Conservation (phyloP, 805 yeast genomes). For the Sugiyamaella boreocaroliniensis region DNA sequence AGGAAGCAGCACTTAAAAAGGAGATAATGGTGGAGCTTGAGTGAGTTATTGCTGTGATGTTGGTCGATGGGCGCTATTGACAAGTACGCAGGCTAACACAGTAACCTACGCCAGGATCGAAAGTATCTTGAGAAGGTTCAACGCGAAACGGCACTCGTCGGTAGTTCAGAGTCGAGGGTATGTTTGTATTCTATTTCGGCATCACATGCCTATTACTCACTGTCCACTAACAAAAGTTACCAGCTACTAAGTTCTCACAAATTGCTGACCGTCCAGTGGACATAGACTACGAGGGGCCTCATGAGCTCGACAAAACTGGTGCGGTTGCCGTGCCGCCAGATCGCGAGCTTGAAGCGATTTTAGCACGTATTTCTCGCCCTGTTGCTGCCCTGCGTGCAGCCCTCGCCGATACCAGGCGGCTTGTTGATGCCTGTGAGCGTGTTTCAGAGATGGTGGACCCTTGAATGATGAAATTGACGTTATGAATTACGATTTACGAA, state of each 20-base stretch:
- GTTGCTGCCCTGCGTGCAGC: not conserved
- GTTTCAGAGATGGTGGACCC: not conserved
- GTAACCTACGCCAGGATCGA: no score
- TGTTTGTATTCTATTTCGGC: no score
- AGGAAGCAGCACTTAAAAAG: slow-evolving; percentile 6
- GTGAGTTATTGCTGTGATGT: not conserved
- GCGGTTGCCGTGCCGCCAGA: no score
- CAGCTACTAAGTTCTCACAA: not conserved
- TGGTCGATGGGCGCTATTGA: not conserved
- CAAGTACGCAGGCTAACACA: not conserved
- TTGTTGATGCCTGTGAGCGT: not conserved
- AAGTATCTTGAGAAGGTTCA: no score
- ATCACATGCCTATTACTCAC: no score
- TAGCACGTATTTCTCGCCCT: not conserved
- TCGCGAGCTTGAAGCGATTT: not conserved
- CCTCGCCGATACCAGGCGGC: not conserved
- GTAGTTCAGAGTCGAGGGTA: no score
- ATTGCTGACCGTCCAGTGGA: not conserved
- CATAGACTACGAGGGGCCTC: not conserved
- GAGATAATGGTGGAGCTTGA: slow-evolving; percentile 7
- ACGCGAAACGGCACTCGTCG: no score
- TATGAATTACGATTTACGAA: no score
- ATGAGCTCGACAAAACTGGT: not conserved
- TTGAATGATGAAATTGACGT: no score
- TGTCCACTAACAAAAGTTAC: not conserved